Conservation (phyloP, 352 stramenopile genomes). For the Phytophthora pistaciae region DNA sequence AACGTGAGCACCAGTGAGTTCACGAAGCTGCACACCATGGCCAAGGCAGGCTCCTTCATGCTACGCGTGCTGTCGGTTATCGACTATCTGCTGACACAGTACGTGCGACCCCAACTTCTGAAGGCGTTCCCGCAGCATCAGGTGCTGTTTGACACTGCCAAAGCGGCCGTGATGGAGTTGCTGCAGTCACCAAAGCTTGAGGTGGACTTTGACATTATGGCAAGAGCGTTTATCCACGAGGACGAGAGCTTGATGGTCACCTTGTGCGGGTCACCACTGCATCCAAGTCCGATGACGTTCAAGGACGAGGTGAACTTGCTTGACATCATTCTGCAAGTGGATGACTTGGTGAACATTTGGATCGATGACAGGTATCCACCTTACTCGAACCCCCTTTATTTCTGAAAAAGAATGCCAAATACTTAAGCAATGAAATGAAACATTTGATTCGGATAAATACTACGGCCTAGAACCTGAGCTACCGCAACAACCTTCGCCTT, state of each 20-base stretch:
- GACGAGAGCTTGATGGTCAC: slow-evolving; percentile 65
- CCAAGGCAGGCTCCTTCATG: slow-evolving; percentile 61
- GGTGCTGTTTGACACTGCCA: slow-evolving; percentile 60
- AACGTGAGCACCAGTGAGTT: slow-evolving; percentile 61
- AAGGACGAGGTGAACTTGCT: slow-evolving; percentile 68
- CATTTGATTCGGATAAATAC: slow-evolving; percentile 36
- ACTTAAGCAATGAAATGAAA: slow-evolving; percentile 10
- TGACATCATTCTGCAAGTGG: slow-evolving; percentile 67
- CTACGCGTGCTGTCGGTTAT: slow-evolving; percentile 54
- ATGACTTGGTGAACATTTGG: slow-evolving; percentile 80
- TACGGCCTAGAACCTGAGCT: slow-evolving; percentile 12
- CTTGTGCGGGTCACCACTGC: slow-evolving; percentile 53
- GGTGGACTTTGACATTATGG: slow-evolving; percentile 69
- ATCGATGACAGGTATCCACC: slow-evolving; percentile 77
- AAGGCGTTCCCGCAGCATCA: slow-evolving; percentile 66
- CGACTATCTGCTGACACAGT: slow-evolving; percentile 46
- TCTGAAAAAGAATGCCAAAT: slow-evolving; percentile 35
- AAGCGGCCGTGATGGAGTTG: slow-evolving; percentile 49
- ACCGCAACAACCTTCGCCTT: neutral
- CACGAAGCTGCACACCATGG: slow-evolving; percentile 71
- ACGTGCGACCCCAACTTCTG: slow-evolving; percentile 50
- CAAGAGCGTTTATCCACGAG: slow-evolving; percentile 67
- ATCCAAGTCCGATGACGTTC: slow-evolving; percentile 66
- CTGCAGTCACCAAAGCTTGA: slow-evolving; percentile 56
- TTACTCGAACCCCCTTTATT: slow-evolving; percentile 79